Evolutionary conservation across 176 grass and related monocot species (phyloP), one percentile per base, ranked within the genome.

Genomic region (Elymus sibiricus): DNA sequence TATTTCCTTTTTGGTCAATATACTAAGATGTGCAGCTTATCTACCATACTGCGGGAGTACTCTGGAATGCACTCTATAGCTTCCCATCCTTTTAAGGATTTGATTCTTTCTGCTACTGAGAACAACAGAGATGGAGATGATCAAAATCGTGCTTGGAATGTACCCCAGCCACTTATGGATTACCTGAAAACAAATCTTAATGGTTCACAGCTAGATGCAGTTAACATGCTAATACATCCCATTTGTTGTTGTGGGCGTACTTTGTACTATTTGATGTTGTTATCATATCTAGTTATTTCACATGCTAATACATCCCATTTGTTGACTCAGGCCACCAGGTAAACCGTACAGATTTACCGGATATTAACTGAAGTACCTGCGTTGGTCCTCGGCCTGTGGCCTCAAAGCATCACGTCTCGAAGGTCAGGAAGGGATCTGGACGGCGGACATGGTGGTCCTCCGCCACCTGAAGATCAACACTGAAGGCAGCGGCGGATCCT

Each of bases 21-120:
- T 90, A 80, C 38, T 86, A 82, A 98, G 96, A 79, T 98, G 43
- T 98, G 96, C 85, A 98, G 93, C 71, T 95, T 98, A 78, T 98
- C 96, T 29, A 98, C 96, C 24, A 95, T 98, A 85, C 89, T 94
- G 70, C 83, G 96, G 74, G 96, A 98, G 88, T 98, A 86, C 72
- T 69, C 88, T 77, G 96, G 78, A 47, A 60, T 98, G 89, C 88
- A 95, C 75, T 98, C 96, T 79, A 53, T 98, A 79, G 80, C 90
- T 59, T 90, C 81, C 78, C 90, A 94, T 86, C 93, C 96, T 88
- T 98, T 95, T 81, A 95, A 91, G 89, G 93, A 95, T 82, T 86
- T 94, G 70, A 98, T 98, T 90, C 89, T 98, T 76, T 95, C 92
- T 40, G 96, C 92, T 72, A 39, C 81, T 56, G 96, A 94, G 79